Conservation (phyloP, 1,284 basidiomycete genomes). For the Heterobasidion annosum region DNA sequence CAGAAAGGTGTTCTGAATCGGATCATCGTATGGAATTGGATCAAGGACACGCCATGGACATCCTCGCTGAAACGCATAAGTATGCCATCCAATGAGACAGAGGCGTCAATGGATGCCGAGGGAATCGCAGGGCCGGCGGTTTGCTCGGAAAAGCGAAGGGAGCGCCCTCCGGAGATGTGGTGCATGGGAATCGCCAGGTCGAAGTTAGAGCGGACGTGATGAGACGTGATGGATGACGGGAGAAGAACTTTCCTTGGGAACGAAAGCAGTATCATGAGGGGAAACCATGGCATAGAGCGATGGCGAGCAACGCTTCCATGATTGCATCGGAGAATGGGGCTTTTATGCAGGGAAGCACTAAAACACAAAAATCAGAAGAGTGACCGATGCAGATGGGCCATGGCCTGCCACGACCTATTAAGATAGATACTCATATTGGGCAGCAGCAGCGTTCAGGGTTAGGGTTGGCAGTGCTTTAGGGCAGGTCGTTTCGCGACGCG, state of each 20-base stretch:
- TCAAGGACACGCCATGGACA: neutral
- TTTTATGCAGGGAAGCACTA: neutral
- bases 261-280: neutral
- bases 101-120: neutral
- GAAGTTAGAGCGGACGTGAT: neutral
- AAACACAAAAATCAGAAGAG: neutral
- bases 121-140: neutral
- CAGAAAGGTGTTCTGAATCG: no score
- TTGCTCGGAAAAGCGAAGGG: neutral
- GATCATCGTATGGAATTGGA: neutral
- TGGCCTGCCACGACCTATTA: neutral
- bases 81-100: neutral
- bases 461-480: conserved; percentile 13
- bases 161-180: neutral
- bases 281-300: neutral
- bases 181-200: neutral
- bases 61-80: neutral
- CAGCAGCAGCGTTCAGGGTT: neutral
- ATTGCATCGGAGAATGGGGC: neutral
- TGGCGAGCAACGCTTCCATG: neutral
- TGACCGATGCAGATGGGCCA: neutral
- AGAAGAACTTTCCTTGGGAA: neutral
- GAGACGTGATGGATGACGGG: neutral
- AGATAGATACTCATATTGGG: no score
- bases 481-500: conserved; percentile 15